Percentiles rank a stretch among this genome's conserved stretches.
phyloP scores from a whole-genome alignment of 305 asterid species.

The Withania somnifera region DNA sequence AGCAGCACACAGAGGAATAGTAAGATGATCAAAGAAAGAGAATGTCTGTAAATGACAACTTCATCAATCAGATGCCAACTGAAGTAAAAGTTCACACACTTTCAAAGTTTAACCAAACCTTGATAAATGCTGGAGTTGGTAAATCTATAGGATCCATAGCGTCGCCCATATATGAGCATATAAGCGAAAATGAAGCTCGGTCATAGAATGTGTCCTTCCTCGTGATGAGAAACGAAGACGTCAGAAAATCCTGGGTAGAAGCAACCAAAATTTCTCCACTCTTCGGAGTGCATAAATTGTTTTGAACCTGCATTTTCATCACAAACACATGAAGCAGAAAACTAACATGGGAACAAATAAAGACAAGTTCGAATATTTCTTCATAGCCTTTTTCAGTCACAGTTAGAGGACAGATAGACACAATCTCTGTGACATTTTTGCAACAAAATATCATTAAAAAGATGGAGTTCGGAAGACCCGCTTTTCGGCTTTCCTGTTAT shows the following conservation, averaged over 20 bases:
- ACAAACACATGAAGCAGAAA: neutral
- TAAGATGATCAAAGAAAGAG: neutral
- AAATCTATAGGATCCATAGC: slow-evolving; percentile 84
- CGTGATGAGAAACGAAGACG: slow-evolving; percentile 88
- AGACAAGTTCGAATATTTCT: neutral
- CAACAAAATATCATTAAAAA: neutral
- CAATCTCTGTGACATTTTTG: neutral
- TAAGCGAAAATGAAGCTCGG: slow-evolving; percentile 81
- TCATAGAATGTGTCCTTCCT: slow-evolving; percentile 96
- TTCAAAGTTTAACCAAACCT: slow-evolving; percentile 33
- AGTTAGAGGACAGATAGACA: neutral
- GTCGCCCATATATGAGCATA: slow-evolving; percentile 84
- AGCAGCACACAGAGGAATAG: neutral
- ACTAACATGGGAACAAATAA: neutral
- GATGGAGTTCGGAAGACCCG: neutral
- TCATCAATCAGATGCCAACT: neutral
- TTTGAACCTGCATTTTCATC: slow-evolving; percentile 76
- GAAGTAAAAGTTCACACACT: slow-evolving; percentile 1
- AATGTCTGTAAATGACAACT: neutral
- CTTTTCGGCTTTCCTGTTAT: neutral
- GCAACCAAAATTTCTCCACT: slow-evolving; percentile 99
- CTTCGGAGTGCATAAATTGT: slow-evolving; percentile 97
- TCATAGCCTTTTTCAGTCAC: neutral
- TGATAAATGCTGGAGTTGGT: slow-evolving; percentile 79
- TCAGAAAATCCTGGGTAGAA: slow-evolving; percentile 93